phyloP scores from a whole-genome alignment of 208 protist genomes.

The Trypanosoma caninum region DNA sequence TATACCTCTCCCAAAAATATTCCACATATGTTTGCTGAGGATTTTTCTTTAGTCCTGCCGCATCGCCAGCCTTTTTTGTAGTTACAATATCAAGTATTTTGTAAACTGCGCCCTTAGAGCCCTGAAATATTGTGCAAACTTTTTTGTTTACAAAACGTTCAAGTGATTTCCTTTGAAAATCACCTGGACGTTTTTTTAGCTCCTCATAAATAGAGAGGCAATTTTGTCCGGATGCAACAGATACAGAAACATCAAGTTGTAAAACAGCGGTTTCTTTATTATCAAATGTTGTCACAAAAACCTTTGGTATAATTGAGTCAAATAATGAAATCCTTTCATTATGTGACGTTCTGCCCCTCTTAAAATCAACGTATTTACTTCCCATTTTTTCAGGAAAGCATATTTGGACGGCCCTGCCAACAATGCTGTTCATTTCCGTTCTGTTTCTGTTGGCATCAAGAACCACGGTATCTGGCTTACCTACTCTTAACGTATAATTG shows the following conservation, averaged over 20 bases:
- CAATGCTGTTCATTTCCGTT: conserved; percentile 14
- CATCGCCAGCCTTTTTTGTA: conserved; percentile 9
- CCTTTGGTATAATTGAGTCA: conserved; percentile 13
- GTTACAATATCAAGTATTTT: conserved; percentile 2
- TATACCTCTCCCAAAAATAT: conserved; percentile 16
- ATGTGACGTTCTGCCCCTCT: neutral
- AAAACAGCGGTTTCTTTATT: conserved; percentile 6
- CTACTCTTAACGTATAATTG: conserved; percentile 1
- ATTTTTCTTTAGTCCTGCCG: conserved; percentile 6
- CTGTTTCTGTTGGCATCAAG: neutral
- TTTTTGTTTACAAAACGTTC: conserved; percentile 18
- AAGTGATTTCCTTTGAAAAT: neutral
- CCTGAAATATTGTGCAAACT: neutral
- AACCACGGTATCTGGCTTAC: neutral
- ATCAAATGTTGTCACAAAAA: neutral
- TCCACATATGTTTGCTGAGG: conserved; percentile 18
- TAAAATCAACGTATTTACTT: conserved; percentile 14
- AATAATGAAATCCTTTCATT: conserved; percentile 2
- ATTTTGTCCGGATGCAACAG: conserved; percentile 10
- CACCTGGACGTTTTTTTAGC: neutral
- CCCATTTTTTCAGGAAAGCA: conserved; percentile 11
- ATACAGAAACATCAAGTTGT: conserved; percentile 3
- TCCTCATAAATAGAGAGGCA: conserved; percentile 10
- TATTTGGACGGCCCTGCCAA: conserved; percentile 13
- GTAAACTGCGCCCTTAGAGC: neutral